phyloP scores from a whole-genome alignment of 305 asterid genomes.

The Ilex paraguariensis region DNA sequence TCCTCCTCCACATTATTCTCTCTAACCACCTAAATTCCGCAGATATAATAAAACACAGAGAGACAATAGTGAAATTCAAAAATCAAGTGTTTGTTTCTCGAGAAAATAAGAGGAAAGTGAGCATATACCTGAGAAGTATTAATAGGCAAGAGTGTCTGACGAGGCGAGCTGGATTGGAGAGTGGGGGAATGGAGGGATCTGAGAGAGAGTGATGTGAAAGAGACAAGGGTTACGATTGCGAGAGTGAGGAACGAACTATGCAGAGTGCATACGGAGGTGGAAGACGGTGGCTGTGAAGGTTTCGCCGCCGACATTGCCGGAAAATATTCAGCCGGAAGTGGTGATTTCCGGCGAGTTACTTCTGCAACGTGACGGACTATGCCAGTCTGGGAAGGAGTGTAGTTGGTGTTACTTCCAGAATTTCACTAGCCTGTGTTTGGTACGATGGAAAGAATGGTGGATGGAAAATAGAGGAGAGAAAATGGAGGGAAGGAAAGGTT shows the following conservation, averaged over 20 bases:
- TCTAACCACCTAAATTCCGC: background rate
- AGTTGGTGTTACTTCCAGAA: too few species aligned
- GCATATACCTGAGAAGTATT: background rate
- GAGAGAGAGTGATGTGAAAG: constrained; percentile 65
- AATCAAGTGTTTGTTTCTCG: background rate
- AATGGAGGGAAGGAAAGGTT: too few species aligned
- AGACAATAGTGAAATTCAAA: background rate
- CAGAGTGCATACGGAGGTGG: constrained; percentile 38
- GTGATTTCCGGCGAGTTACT: constrained; percentile 13
- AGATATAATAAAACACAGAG: background rate
- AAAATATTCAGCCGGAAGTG: constrained; percentile 12
- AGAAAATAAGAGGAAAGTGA: background rate
- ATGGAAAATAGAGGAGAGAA: too few species aligned
- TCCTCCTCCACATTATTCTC: constrained; percentile 5
- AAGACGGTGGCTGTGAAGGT: constrained; percentile 33
- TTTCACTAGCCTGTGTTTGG: too few species aligned
- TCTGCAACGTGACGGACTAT: too few species aligned
- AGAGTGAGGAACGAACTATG: constrained; percentile 69
- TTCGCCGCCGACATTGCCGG: constrained; percentile 74
- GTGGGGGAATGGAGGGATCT: constrained; percentile 56
- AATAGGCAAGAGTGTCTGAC: constrained; percentile 9
- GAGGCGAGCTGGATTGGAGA: constrained; percentile 23
- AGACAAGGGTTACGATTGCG: constrained; percentile 52
- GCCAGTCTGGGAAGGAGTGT: too few species aligned
- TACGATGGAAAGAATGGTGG: too few species aligned